These are phyloP conservation scores for Penicillium sp. DNA, from an alignment of 2,329 filamentous ascomycete genomes.

Conservation along the genomic window DNA sequence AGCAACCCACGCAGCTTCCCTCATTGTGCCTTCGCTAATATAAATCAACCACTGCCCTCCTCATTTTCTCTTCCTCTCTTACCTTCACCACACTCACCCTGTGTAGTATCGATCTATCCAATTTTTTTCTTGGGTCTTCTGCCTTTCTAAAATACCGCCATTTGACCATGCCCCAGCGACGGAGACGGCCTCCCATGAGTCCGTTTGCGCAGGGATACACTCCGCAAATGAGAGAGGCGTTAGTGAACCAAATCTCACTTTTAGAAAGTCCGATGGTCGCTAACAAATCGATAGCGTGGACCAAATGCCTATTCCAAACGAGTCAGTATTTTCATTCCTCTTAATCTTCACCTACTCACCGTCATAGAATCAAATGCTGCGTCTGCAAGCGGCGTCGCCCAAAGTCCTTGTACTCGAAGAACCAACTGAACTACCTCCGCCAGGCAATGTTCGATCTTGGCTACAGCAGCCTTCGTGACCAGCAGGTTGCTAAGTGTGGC, in stretches of 20 bases:
- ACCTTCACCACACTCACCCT: background rate
- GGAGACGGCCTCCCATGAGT: background rate
- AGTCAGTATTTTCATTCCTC: background rate
- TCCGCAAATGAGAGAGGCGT: background rate
- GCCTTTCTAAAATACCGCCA: background rate
- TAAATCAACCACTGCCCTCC: background rate
- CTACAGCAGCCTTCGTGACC: background rate
- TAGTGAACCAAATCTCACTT: background rate
- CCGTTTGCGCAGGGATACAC: background rate
- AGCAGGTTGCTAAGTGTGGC: constrained; percentile 5
- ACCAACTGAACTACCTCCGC: constrained; percentile 5
- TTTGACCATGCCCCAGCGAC: background rate
- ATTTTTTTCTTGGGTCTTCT: background rate
- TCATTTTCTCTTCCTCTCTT: background rate
- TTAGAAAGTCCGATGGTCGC: background rate
- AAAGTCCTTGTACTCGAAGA: background rate
- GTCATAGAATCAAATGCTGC: constrained; percentile 6
- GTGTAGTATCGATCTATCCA: background rate
- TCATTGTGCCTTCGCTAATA: background rate
- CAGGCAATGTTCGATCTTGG: background rate
- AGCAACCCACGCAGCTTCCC: background rate
- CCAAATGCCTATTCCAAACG: background rate
- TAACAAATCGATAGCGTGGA: background rate
- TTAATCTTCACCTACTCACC: background rate
- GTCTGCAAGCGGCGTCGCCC: constrained; percentile 4